phyloP scores from a whole-genome alignment of 441 rosid species.

The Biscutella laevigata region DNA sequence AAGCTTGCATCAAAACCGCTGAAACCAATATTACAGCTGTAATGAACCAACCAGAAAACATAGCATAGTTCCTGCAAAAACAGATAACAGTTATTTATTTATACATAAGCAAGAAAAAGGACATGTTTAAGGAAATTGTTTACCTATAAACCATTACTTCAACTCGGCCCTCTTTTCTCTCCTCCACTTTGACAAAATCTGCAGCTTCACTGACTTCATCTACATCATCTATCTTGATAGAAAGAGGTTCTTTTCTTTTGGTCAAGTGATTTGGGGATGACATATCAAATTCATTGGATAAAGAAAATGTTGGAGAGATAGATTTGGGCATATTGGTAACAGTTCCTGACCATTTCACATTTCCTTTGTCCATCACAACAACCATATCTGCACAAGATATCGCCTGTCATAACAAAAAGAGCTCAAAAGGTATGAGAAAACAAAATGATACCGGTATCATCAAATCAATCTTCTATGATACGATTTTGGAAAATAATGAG shows the following conservation, averaged over 20 bases:
- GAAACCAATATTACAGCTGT: slow-evolving; percentile 57
- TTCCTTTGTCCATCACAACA: slow-evolving; percentile 79
- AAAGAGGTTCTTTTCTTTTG: slow-evolving; percentile 25
- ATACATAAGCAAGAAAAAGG: background rate
- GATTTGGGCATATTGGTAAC: slow-evolving; percentile 51
- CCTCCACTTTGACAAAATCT: slow-evolving; percentile 57
- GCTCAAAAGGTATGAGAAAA: slow-evolving; percentile 6
- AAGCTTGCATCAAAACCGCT: slow-evolving; percentile 91
- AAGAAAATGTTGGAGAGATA: slow-evolving; percentile 36
- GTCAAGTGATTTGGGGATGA: slow-evolving; percentile 21
- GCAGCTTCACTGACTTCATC: slow-evolving; percentile 36
- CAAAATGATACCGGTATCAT: background rate
- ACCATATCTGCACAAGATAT: slow-evolving; percentile 72
- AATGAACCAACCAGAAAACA: slow-evolving; percentile 70
- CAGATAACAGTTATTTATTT: slow-evolving; percentile 10
- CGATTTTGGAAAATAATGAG: too few relatives aligned
- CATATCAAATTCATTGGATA: slow-evolving; percentile 42
- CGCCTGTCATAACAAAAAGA: slow-evolving; percentile 44
- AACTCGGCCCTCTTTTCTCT: slow-evolving; percentile 80
- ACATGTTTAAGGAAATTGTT: slow-evolving; percentile 16
- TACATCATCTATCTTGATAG: slow-evolving; percentile 25
- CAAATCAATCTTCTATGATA: background rate
- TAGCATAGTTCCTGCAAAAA: slow-evolving; percentile 66
- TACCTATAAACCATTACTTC: slow-evolving; percentile 78
- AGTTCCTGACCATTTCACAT: slow-evolving; percentile 69